phyloP scores from a whole-genome alignment of 495 filamentous ascomycete species.

The Penicillium tannophilum region DNA sequence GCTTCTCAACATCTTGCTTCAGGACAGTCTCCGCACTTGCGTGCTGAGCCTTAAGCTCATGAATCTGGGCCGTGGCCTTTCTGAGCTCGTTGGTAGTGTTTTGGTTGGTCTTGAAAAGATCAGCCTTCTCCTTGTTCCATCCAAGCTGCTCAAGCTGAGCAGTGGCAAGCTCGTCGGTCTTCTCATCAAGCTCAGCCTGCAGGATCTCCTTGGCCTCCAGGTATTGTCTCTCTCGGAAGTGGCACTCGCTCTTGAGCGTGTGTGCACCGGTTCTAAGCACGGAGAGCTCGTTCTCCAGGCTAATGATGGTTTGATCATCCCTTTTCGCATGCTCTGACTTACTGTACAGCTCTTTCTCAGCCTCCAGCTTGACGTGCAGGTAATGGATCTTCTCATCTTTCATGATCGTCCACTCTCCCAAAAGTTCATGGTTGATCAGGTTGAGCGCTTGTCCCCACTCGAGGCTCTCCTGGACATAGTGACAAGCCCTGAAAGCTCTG shows the following conservation, averaged over 20 bases:
- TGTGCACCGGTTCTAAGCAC: not conserved
- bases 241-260: not conserved
- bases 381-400: not conserved
- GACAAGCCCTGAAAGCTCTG: not conserved
- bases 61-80: not conserved
- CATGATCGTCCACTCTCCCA: slow-evolving; percentile 4
- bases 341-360: not conserved
- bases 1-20: not conserved
- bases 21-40: not conserved
- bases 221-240: not conserved
- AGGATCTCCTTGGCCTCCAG: not conserved
- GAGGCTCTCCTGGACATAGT: slow-evolving; percentile 2
- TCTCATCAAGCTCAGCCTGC: not conserved
- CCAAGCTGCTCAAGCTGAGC: not conserved
- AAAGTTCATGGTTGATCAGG: slow-evolving; percentile 5
- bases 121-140: not conserved
- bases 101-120: not conserved
- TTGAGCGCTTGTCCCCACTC: slow-evolving; percentile 6
- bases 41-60: not conserved
- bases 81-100: not conserved
- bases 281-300: not conserved
- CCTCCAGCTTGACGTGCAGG: not conserved
- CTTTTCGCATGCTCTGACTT: no score
- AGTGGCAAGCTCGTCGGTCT: not conserved
- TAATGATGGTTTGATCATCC: not conserved